Conservation (phyloP, 371 early-diverging fungal species). For the Neoconidiobolus thromboides region DNA sequence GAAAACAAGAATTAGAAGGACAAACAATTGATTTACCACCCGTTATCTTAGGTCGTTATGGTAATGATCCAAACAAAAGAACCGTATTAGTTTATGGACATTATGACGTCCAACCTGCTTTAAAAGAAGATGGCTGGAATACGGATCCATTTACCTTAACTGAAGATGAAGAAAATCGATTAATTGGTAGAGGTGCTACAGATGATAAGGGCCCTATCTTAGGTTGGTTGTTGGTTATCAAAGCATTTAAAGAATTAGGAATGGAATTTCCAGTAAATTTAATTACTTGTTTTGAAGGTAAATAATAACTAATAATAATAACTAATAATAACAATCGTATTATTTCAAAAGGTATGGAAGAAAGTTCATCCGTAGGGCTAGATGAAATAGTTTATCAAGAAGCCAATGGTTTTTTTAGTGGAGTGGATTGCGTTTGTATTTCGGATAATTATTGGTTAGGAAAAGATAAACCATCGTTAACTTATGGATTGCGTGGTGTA, state of each 20-base stretch:
- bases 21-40: constrained; percentile 65
- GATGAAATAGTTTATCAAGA: constrained; percentile 71
- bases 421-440: constrained; percentile 87
- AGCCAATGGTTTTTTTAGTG: constrained; percentile 67
- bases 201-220: constrained; percentile 93
- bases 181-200: constrained; percentile 80
- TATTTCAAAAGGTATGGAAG: constrained; percentile 19
- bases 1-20: constrained; percentile 71
- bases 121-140: constrained; percentile 88
- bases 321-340: background rate
- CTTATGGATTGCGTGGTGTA: constrained; percentile 71
- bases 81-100: constrained; percentile 90
- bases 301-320: constrained; percentile 22
- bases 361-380: constrained; percentile 74
- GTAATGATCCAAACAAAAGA: constrained; percentile 77
- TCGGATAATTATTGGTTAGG: constrained; percentile 96
- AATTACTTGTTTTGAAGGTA: constrained; percentile 92
- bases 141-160: constrained; percentile 79
- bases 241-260: constrained; percentile 77
- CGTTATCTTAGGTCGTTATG: constrained; percentile 77
- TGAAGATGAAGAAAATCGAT: constrained; percentile 60
- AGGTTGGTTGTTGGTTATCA: constrained; percentile 86
- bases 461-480: constrained; percentile 86
- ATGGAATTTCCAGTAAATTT: constrained; percentile 84
- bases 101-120: constrained; percentile 92